phyloP scores from a whole-genome alignment of 2,329 filamentous ascomycete species.

The Paracoccidioides lutzii region DNA sequence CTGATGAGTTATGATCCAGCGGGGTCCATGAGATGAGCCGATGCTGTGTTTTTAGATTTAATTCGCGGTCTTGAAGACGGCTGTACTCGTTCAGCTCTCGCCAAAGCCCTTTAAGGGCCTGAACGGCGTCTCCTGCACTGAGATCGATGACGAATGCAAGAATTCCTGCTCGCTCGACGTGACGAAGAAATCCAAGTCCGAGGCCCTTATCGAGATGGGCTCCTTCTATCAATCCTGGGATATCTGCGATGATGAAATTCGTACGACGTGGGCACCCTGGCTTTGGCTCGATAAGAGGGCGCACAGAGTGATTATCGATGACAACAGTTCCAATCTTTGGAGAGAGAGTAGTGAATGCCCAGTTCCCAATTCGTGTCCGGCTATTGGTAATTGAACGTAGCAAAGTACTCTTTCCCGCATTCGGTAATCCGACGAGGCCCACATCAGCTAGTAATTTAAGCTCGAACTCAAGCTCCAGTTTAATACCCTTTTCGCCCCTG shows the following conservation, averaged over 20 bases:
- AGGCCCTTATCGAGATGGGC: conserved; percentile 86
- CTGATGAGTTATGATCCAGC: conserved; percentile 15
- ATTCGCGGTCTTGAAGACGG: conserved; percentile 60
- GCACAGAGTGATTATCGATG: conserved; percentile 71
- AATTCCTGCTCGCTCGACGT: conserved; percentile 86
- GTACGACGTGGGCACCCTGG: conserved; percentile 48
- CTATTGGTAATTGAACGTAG: conserved; percentile 78
- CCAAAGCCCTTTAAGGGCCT: conserved; percentile 72
- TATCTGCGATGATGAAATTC: conserved; percentile 87
- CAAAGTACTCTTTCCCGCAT: conserved; percentile 90
- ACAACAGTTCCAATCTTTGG: conserved; percentile 95
- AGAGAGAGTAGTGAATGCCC: conserved; percentile 92
- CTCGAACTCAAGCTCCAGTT: conserved; percentile 71
- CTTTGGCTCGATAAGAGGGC: conserved; percentile 44
- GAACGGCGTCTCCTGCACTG: conserved; percentile 61
- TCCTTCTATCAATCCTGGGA: conserved; percentile 83
- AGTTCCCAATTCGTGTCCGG: conserved; percentile 76
- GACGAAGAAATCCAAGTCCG: conserved; percentile 80
- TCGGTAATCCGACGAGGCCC: conserved; percentile 84
- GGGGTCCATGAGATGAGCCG: conserved; percentile 44
- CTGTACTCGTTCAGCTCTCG: conserved; percentile 82
- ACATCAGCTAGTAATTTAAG: conserved; percentile 92
- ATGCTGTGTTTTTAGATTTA: conserved; percentile 50
- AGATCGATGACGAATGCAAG: conserved; percentile 91
- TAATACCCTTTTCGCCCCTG: conserved; percentile 66